These are phyloP conservation scores for Canna indica DNA, from an alignment of 176 grass and related monocot genomes.

Conservation along the genomic window DNA sequence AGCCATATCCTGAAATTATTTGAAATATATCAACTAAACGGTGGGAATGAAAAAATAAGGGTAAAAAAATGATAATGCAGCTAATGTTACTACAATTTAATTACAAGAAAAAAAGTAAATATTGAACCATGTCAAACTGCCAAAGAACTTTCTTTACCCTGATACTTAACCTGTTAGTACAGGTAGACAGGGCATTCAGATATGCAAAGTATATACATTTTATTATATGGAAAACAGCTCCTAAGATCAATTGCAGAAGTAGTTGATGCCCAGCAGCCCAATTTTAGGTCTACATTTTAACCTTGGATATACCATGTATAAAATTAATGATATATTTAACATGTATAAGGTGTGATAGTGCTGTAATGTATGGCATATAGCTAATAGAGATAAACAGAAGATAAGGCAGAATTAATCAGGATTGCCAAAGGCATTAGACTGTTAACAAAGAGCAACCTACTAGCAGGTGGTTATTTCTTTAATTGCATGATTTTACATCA, in stretches of 20 bases:
- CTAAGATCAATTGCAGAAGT: no score
- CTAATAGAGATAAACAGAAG: neutral
- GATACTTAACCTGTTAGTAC: neutral
- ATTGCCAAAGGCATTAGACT: no score
- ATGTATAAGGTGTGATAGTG: neutral
- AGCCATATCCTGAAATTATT: slow-evolving; percentile 84
- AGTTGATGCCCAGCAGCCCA: neutral
- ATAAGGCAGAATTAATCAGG: no score
- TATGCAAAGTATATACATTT: neutral
- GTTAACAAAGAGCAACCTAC: no score
- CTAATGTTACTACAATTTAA: neutral
- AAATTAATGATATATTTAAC: no score
- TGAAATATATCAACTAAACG: neutral
- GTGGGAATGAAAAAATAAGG: slow-evolving; percentile 34
- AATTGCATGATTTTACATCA: neutral
- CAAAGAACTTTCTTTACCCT: neutral
- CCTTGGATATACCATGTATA: neutral
- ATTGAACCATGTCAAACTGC: neutral
- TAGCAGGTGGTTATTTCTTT: neutral
- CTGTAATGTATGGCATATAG: neutral
- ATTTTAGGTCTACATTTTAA: neutral
- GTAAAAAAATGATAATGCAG: neutral
- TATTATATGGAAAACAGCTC: neutral
- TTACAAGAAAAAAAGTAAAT: neutral
- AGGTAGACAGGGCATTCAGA: neutral